phyloP scores from a whole-genome alignment of 495 filamentous ascomycete species.

The Penicillium lividum region DNA sequence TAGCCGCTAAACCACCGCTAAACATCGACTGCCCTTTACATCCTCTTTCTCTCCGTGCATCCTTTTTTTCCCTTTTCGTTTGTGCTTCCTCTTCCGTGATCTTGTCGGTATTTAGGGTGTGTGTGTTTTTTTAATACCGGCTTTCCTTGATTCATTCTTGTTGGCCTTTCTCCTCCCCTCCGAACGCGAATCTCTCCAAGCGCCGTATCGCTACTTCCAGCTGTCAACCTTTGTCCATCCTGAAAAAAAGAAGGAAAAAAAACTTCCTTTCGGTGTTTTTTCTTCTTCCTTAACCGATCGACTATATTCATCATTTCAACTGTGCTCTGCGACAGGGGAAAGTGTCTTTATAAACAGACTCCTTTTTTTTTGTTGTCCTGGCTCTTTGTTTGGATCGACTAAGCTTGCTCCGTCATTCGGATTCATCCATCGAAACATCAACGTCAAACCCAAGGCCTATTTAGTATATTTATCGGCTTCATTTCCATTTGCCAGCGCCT shows the following conservation, averaged over 20 bases:
- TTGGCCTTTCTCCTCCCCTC: slow-evolving; percentile 8
- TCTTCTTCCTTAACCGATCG: slow-evolving; percentile 16
- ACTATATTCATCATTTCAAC: not conserved
- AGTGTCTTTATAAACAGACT: slow-evolving; percentile 1
- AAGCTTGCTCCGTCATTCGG: slow-evolving; percentile 15
- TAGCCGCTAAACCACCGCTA: slow-evolving; percentile 33
- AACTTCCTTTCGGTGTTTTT: slow-evolving; percentile 20
- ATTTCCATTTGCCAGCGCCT: not conserved
- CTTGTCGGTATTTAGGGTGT: slow-evolving; percentile 10
- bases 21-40: slow-evolving; percentile 20
- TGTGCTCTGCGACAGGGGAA: not conserved
- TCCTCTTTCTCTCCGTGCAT: slow-evolving; percentile 22
- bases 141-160: slow-evolving; percentile 15
- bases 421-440: slow-evolving; percentile 12
- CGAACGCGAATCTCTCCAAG: slow-evolving; percentile 9
- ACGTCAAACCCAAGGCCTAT: slow-evolving; percentile 6
- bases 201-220: slow-evolving; percentile 11
- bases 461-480: slow-evolving; percentile 17
- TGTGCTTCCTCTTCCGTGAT: slow-evolving; percentile 15
- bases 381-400: slow-evolving; percentile 22
- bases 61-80: slow-evolving; percentile 22
- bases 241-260: slow-evolving; percentile 1
- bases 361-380: slow-evolving; percentile 9
- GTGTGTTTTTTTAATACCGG: slow-evolving; percentile 9
- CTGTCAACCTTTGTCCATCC: slow-evolving; percentile 11